A percentile compares a stretch with the other conserved stretches of the same genome.
Evolutionary conservation across 2,329 filamentous ascomycete genomes (phyloP).

Genomic region (Trichoderma koningii): DNA sequence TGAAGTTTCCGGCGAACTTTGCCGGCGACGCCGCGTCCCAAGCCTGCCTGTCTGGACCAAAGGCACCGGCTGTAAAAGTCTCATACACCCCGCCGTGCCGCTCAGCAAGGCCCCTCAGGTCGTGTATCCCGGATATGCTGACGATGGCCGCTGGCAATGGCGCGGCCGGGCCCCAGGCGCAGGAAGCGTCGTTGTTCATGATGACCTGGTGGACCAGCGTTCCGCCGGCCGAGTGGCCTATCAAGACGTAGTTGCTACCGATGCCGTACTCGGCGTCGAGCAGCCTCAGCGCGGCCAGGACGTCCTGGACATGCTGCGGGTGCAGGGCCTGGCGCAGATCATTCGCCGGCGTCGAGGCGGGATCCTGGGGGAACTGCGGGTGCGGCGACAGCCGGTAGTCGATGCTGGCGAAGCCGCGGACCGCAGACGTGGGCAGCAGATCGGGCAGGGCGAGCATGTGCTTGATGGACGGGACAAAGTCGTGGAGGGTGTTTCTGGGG

Average conservation of each 20-base stretch:
- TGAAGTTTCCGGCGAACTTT: slow-evolving; percentile 46
- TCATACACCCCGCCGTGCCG: slow-evolving; percentile 53
- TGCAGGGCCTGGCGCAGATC: slow-evolving; percentile 52
- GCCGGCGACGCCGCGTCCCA: slow-evolving; percentile 63
- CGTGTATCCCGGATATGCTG: slow-evolving; percentile 67
- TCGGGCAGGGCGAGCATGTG: slow-evolving; percentile 42
- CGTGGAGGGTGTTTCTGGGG: slow-evolving; percentile 50
- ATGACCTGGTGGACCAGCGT: slow-evolving; percentile 64
- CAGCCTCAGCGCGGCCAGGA: slow-evolving; percentile 53
- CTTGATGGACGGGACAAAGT: slow-evolving; percentile 50
- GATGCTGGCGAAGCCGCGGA: slow-evolving; percentile 65
- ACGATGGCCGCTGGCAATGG: slow-evolving; percentile 56
- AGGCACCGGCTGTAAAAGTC: slow-evolving; percentile 61
- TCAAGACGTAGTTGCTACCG: slow-evolving; percentile 54
- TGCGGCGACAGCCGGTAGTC: slow-evolving; percentile 63
- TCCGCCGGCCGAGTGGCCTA: slow-evolving; percentile 65
- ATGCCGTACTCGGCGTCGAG: slow-evolving; percentile 51
- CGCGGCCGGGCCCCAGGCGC: slow-evolving; percentile 33
- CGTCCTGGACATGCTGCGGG: slow-evolving; percentile 61
- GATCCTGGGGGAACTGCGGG: slow-evolving; percentile 47
- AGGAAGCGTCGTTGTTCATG: slow-evolving; percentile 45
- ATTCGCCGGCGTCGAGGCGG: slow-evolving; percentile 32
- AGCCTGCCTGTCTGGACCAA: slow-evolving; percentile 52
- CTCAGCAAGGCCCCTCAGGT: slow-evolving; percentile 56
- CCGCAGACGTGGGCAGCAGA: slow-evolving; percentile 35